phyloP scores from a whole-genome alignment of 2,329 filamentous ascomycete genomes.

The Botryosphaeria dothidea region DNA sequence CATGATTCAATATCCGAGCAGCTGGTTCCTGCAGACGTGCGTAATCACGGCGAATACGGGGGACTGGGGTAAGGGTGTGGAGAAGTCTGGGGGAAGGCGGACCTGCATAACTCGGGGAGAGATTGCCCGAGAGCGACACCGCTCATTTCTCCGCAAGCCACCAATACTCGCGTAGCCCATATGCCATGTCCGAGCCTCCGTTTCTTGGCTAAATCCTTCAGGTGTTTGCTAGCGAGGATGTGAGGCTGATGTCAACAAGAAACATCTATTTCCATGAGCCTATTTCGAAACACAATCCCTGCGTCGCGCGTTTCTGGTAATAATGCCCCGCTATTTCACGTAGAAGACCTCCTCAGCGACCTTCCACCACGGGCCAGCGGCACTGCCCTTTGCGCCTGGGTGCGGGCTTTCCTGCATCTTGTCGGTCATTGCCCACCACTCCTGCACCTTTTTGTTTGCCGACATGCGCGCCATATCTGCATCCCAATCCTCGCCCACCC shows the following conservation, averaged over 20 bases:
- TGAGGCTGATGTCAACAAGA: neutral
- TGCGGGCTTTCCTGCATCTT: constrained; percentile 66
- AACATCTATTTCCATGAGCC: neutral
- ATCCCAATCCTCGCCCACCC: constrained; percentile 70
- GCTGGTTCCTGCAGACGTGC: neutral
- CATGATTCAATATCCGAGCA: neutral
- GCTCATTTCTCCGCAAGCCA: constrained; percentile 8
- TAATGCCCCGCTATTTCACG: neutral
- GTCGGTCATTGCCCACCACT: constrained; percentile 84
- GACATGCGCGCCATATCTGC: constrained; percentile 77
- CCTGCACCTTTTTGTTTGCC: constrained; percentile 69
- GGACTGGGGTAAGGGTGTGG: neutral
- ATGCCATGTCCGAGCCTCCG: neutral
- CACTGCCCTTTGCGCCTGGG: constrained; percentile 59
- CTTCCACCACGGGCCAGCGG: constrained; percentile 68
- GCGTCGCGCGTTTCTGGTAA: neutral
- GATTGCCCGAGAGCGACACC: neutral
- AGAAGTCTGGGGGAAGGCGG: constrained; percentile 13
- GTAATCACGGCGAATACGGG: neutral
- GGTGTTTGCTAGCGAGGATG: neutral
- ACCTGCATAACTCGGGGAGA: constrained; percentile 11
- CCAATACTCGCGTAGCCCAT: neutral
- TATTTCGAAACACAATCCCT: neutral
- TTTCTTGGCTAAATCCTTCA: neutral
- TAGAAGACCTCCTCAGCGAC: constrained; percentile 69